phyloP scores from a whole-genome alignment of 129 eudicot genomes.

The Artemisia tridentata region DNA sequence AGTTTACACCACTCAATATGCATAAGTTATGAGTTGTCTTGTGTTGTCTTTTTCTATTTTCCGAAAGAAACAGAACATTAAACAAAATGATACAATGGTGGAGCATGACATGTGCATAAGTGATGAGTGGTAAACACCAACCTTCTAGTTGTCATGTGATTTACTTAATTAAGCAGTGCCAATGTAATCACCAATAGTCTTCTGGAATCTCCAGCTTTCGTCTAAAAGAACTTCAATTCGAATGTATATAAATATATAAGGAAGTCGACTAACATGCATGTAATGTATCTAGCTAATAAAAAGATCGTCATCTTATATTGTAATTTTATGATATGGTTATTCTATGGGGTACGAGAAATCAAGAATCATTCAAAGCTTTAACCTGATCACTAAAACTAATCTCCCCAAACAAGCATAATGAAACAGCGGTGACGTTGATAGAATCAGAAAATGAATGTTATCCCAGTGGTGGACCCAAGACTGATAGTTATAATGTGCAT shows the following conservation, averaged over 20 bases:
- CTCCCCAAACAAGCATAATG: too few relatives aligned
- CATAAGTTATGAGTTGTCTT: too few relatives aligned
- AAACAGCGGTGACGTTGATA: too few relatives aligned
- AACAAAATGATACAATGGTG: constrained; percentile 23
- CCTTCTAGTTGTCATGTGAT: constrained; percentile 29
- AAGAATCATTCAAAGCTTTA: too few relatives aligned
- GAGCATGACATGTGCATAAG: constrained; percentile 23
- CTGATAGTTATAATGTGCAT: too few relatives aligned
- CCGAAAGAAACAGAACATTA: constrained; percentile 10
- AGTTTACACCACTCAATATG: too few relatives aligned
- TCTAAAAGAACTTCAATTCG: neutral
- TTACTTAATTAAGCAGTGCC: constrained; percentile 11
- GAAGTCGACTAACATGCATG: too few relatives aligned
- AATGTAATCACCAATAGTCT: constrained; percentile 8
- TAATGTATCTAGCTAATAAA: neutral
- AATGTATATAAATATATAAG: neutral
- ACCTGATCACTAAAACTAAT: too few relatives aligned
- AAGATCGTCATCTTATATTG: neutral
- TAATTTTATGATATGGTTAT: neutral
- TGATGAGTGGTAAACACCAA: constrained; percentile 26
- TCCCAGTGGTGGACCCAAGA: too few relatives aligned
- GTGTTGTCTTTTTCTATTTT: constrained; percentile 28
- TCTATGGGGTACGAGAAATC: too few relatives aligned
- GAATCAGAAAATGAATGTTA: too few relatives aligned
- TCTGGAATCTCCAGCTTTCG: constrained; percentile 2